Conservation (phyloP, 2,329 filamentous ascomycete species). For the Botryotinia convoluta region DNA sequence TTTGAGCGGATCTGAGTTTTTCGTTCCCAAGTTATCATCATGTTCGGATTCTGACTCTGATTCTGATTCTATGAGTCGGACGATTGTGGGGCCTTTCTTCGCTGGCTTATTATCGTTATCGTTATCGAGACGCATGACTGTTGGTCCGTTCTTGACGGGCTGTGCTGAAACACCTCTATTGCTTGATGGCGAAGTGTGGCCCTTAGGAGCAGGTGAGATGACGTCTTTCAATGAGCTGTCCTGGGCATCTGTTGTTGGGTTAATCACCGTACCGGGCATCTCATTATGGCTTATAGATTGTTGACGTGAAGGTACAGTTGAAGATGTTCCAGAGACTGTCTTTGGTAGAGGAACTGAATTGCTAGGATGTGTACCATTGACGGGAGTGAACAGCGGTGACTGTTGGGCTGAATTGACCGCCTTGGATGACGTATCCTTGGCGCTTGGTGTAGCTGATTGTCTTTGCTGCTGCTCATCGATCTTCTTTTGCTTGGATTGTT, state of each 20-base stretch:
- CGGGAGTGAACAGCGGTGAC: neutral
- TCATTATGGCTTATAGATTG: neutral
- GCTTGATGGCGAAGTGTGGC: neutral
- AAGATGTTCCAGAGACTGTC: neutral
- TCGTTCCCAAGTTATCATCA: neutral
- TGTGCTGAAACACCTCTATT: neutral
- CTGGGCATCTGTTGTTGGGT: neutral
- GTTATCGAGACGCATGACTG: slow-evolving; percentile 30
- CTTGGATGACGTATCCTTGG: neutral
- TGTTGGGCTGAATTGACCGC: neutral
- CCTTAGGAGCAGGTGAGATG: neutral
- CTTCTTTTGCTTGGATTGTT: slow-evolving; percentile 17
- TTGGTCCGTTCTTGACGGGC: slow-evolving; percentile 26
- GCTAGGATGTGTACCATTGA: neutral
- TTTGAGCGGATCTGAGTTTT: neutral
- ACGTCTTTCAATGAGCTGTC: neutral
- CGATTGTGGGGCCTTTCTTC: slow-evolving; percentile 32
- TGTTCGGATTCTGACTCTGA: slow-evolving; percentile 16
- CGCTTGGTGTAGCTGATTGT: slow-evolving; percentile 18
- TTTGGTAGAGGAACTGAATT: neutral
- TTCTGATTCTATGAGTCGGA: slow-evolving; percentile 30
- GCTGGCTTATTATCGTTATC: neutral
- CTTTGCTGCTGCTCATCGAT: neutral
- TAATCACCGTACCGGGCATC: neutral
- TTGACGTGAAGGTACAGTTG: neutral